Conservation (phyloP, 2,329 filamentous ascomycete species). For the Nigrograna mackinnonii region DNA sequence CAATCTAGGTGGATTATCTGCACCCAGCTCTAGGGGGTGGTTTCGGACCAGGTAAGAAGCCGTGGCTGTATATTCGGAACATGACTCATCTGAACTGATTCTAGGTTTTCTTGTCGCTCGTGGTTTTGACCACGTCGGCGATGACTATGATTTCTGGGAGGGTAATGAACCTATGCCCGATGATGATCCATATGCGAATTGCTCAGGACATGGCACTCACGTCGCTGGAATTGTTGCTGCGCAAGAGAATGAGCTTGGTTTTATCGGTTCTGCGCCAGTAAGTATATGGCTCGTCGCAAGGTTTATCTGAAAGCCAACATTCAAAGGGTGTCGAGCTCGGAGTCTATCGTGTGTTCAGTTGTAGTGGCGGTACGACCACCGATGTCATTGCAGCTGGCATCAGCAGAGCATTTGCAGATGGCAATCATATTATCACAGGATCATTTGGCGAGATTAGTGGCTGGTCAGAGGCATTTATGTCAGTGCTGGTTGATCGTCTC, state of each 20-base stretch:
- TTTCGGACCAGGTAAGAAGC: constrained; percentile 53
- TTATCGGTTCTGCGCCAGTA: constrained; percentile 22
- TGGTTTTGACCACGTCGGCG: constrained; percentile 57
- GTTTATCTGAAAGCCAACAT: no score
- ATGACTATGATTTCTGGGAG: constrained; percentile 43
- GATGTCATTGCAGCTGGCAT: constrained; percentile 65
- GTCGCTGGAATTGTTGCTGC: constrained; percentile 64
- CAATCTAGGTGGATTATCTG: constrained; percentile 56
- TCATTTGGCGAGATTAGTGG: constrained; percentile 37
- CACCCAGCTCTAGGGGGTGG: constrained; percentile 68
- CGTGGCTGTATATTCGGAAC: no score
- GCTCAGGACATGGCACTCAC: constrained; percentile 60
- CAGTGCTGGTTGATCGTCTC: constrained; percentile 46
- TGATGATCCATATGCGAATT: constrained; percentile 55
- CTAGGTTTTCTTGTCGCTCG: not conserved
- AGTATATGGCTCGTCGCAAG: constrained; percentile 2
- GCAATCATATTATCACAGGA: constrained; percentile 43
- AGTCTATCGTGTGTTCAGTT: constrained; percentile 63
- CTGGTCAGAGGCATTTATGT: constrained; percentile 42
- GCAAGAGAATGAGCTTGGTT: constrained; percentile 47
- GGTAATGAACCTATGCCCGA: constrained; percentile 46
- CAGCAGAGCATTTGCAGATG: constrained; percentile 61
- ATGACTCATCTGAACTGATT: no score
- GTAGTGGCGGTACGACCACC: constrained; percentile 53
- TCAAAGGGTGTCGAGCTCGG: constrained; percentile 55